Evolutionary conservation across 441 rosid species (phyloP), one percentile per base, ranked within the genome.

Genomic region (Syzygium syzygioides): DNA sequence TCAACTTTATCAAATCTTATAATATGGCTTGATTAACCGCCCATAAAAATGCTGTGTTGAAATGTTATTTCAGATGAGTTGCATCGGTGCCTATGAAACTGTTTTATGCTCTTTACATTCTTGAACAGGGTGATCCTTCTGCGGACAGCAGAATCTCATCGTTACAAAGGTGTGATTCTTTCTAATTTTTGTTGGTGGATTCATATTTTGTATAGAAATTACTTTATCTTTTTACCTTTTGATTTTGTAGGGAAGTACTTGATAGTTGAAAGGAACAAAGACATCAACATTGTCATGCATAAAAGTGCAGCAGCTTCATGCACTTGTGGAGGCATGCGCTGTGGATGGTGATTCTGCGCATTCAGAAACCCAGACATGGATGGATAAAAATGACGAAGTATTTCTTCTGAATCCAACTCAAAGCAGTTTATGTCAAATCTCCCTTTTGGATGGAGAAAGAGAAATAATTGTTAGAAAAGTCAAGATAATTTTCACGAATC

Each of bases 301-400:
- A 98, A 93, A 92, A 92, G 94, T 91, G 89, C 98, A 41, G 89
- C 84, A 14, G 94, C 95, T 86, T 53, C 99, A 96, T 87, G 99
- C 97, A 13, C 94, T 95, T 88, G 97, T 94, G 90, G 89, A 93
- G 93, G 95, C 92, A 76, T 91, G 91, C 41, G 85, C 91, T 54
- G 83, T 52, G 87, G 91, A 89, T 56, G 90, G 86, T 79, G 90
- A 76, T 86, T 60, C 94, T 45, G 88, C 88, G 0, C 90, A 88
- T 90, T 87, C 89, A 34, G 94, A 95, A 89, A 94, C 96, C 89
- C 94, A 92, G 80, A 91, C 95, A 66, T 98, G 99, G 99, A 96
- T 98, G 94, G 95, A 98, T 88, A 92, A 93, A 89, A 92, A 94
- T 14, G 96, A 96, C 53, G 91, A 91, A 19, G 90, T 23, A 50